Evolutionary conservation across 2,329 filamentous ascomycete genomes (phyloP), one percentile per base, ranked within the genome.

Genomic region (Sclerotinia glacialis): DNA sequence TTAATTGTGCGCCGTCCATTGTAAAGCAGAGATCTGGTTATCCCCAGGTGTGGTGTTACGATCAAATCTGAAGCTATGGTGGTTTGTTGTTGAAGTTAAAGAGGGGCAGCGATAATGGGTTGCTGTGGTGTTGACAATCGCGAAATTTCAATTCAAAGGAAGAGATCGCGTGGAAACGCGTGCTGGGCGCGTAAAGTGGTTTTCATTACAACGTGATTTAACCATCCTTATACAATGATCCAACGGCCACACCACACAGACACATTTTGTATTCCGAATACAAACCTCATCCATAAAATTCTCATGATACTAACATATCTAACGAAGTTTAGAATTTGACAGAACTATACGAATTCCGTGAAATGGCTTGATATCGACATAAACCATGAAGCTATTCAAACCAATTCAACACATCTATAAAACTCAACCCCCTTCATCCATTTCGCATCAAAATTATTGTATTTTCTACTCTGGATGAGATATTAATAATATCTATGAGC

Each of bases 1-100:
- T 87, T 74, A 96, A 86, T 80, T 90, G 87, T 72, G 86, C 81
- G 68, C 83, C 85, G 73, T 93, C 90, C 90, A 95, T 77, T 34
- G 6, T 70, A 16, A 54, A 37, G 18, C 18, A 21, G 53, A 44
- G 26, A 53, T 59, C 52, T 23, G 12, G 26, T n/a, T 26, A 34
- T 52, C 8, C 8, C 40, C n/a, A 62, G 34, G 21, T 28, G 40
- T 42, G 3, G 14, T 28, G 47, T n/a, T 53, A 34, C 28, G 23
- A 40, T 53, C 21, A 40, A 28, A 63, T 31, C 34, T 31, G 14
- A 54, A 50, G 23, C 3, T 56, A 23, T 49, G 26, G 47, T 63
- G 40, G 53, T 60, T 58, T 60, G 31, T 21, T 59, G n/a, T n/a
- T 34, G 42, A 59, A 37, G 26, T 16, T 21, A 59, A 47, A 37